Evolutionary conservation across 2,329 filamentous ascomycete genomes (phyloP), one percentile per base, ranked within the genome.

Genomic region (Zarea fungicola): DNA sequence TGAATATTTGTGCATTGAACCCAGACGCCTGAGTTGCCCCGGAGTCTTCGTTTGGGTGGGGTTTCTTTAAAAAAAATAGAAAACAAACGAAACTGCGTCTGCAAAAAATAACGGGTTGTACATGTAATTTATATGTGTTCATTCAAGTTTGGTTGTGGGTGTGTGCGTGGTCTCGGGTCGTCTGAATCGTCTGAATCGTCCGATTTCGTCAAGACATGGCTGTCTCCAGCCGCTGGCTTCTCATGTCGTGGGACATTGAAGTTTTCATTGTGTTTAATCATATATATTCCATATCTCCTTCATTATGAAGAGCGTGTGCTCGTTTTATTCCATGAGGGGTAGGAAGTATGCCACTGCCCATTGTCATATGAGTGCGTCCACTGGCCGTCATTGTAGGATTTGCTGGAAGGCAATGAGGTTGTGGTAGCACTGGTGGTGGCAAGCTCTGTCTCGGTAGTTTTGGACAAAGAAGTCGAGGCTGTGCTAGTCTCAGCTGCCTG

Each of bases 261-360:
- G 10, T 14, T 25, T 25, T 34, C 11, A 31, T 35, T 26, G n/a
- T 42, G 45, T 13, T 28, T 34, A 29, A 22, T 34, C 45, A 21
- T 35, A 35, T n/a, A 41, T n/a, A 32, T n/a, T 8, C 32, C 31
- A 34, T 48, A 26, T 32, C 36, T n/a, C 34, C 18, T n/a, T 40
- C 11, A n/a, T 32, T 9, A 18, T 34, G 6, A 40, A 5, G 1
- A 4, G 18, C 36, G 29, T 22, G 21, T 29, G 18, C 18, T 52
- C 2, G 71, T 73, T 44, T 58, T 64, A 52, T 73, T 75, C 69
- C 69, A 73, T 0, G 68, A 36, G 3, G 70, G 69, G 47, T 74
- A 75, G 1, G 64, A 65, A 4, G 72, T 72, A 50, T 72, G 70
- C 74, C 73, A 75, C 42, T 59, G 59, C 16, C 73, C 72, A 46